Evolutionary conservation across 78 protist species (phyloP).

Genomic region (Goniomonas avonlea): DNA sequence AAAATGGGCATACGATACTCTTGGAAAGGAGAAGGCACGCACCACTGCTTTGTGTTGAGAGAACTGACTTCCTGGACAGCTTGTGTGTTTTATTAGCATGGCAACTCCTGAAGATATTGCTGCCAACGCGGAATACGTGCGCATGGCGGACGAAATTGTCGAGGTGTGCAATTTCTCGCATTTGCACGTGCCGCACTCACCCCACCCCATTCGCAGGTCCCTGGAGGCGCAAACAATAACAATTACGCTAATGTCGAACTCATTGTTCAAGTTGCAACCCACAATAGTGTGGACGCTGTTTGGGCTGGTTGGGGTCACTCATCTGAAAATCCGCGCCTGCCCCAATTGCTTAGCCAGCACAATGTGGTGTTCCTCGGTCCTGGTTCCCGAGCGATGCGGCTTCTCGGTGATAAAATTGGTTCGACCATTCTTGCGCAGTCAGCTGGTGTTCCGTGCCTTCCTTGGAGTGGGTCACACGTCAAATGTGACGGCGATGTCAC

Average conservation of each 20-base stretch:
- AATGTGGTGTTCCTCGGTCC: constrained; percentile 80
- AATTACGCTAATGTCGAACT: constrained; percentile 94
- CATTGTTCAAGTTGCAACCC: constrained; percentile 77
- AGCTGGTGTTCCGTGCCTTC: constrained; percentile 79
- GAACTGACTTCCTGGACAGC: no score
- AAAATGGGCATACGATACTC: constrained; percentile 73
- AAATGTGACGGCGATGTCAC: background rate
- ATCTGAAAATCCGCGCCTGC: constrained; percentile 90
- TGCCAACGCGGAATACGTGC: constrained; percentile 90
- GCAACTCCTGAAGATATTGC: constrained; percentile 90
- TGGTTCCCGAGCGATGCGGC: constrained; percentile 37
- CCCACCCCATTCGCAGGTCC: no score
- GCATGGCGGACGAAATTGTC: constrained; percentile 81
- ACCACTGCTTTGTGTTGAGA: no score
- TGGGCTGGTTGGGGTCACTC: constrained; percentile 99
- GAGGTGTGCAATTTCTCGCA: no score
- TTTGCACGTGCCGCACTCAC: no score
- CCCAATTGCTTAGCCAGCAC: constrained; percentile 42
- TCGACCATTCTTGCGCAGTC: constrained; percentile 92
- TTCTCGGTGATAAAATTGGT: constrained; percentile 94
- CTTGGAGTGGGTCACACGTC: constrained; percentile 82
- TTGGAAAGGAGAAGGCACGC: constrained; percentile 71
- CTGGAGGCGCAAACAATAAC: constrained; percentile 88
- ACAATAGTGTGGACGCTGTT: constrained; percentile 68
- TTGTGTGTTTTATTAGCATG: constrained; percentile 83